phyloP scores from a whole-genome alignment of 768 basidiomycete species.

The Candolleomyces efflorescens region DNA sequence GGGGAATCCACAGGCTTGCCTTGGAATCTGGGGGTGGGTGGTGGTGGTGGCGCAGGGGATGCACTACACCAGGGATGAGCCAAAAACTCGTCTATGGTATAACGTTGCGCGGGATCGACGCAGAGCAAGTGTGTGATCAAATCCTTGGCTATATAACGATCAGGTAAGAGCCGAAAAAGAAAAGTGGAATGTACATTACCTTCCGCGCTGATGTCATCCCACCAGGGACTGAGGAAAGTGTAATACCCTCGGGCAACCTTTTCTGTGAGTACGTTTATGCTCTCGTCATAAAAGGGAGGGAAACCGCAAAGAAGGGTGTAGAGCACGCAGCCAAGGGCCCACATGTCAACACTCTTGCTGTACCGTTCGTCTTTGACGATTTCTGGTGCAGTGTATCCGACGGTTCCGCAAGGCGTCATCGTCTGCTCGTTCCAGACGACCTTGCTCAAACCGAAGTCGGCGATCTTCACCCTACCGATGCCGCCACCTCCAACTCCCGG shows the following conservation, averaged over 20 bases:
- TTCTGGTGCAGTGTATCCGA: conserved; percentile 98
- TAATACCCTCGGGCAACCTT: conserved; percentile 98
- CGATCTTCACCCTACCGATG: conserved; percentile 97
- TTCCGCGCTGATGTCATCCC: conserved; percentile 88
- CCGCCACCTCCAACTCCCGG: conserved; percentile 93
- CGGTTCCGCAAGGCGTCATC: conserved; percentile 99
- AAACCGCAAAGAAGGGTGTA: conserved; percentile 98
- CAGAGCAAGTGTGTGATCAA: conserved; percentile 92
- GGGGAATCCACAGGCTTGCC: conserved; percentile 80
- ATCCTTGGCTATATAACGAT: conserved; percentile 73
- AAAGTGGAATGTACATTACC: conserved; percentile 41
- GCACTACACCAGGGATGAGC: conserved; percentile 93
- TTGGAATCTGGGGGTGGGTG: conserved; percentile 58
- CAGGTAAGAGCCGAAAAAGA: background rate
- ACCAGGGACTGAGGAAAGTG: conserved; percentile 98
- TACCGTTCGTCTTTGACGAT: conserved; percentile 99
- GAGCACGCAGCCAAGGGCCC: conserved; percentile 98
- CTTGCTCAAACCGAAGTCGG: conserved; percentile 96
- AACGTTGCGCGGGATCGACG: conserved; percentile 92
- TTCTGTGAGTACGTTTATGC: conserved; percentile 95
- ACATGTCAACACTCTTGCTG: conserved; percentile 98
- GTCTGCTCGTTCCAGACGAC: conserved; percentile 99
- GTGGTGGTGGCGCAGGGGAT: conserved; percentile 55
- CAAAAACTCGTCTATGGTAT: conserved; percentile 97
- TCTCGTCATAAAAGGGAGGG: conserved; percentile 98